These are phyloP conservation scores for Centrapalus pauciflorus DNA, from an alignment of 129 eudicot species.

Conservation along the genomic window DNA sequence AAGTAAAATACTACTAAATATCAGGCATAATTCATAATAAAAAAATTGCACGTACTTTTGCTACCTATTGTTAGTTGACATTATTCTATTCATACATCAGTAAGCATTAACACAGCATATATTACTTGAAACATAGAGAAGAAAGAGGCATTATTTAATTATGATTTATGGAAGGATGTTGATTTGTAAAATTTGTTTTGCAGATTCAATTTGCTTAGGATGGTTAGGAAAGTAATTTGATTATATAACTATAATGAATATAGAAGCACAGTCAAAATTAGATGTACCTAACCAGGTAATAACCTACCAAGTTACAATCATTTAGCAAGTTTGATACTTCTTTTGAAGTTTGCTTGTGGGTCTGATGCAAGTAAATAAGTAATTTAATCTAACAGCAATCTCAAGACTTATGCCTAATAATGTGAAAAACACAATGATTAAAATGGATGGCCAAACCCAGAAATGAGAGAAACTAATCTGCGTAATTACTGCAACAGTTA, in stretches of 20 bases:
- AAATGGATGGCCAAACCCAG: conserved; percentile 2
- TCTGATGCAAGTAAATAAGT: conserved; percentile 3
- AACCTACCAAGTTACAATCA: background rate
- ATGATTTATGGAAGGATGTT: background rate
- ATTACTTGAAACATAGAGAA: too few species aligned
- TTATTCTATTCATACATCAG: background rate
- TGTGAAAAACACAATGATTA: conserved; percentile 6
- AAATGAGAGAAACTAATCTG: conserved; percentile 1
- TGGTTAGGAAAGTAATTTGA: background rate
- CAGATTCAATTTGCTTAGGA: background rate
- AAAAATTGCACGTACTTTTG: background rate
- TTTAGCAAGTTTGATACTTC: conserved; percentile 8
- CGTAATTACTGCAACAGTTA: conserved; percentile 8
- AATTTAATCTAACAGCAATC: too few species aligned
- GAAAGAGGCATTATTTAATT: too few species aligned
- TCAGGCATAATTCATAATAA: background rate
- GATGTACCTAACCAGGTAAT: conserved; percentile 3
- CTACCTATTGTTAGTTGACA: background rate
- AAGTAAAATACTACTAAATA: background rate
- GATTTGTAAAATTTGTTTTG: background rate
- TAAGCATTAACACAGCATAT: too few species aligned
- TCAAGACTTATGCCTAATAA: too few species aligned
- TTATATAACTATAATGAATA: background rate
- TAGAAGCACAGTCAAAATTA: conserved; percentile 3
- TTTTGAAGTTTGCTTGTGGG: conserved; percentile 1